phyloP scores from a whole-genome alignment of 345 rosid species.

The Populus alba region DNA sequence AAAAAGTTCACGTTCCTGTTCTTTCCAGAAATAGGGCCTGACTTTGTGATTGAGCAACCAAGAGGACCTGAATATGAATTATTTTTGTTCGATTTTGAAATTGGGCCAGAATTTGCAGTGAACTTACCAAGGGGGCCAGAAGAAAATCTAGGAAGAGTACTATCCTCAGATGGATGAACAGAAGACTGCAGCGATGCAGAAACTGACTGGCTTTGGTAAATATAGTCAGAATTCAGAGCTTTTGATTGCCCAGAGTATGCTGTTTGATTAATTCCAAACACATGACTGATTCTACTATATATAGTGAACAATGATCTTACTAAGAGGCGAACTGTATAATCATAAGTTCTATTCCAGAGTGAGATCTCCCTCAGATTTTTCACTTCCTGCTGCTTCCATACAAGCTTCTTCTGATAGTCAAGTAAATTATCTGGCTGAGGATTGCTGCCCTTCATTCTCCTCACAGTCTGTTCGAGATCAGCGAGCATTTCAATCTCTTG shows the following conservation, averaged over 20 bases:
- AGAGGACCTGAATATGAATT: constrained; percentile 88
- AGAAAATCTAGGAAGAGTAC: constrained; percentile 57
- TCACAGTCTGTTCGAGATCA: constrained; percentile 73
- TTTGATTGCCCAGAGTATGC: constrained; percentile 43
- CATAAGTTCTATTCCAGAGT: constrained; percentile 83
- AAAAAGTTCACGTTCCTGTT: constrained; percentile 41
- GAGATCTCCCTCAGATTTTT: constrained; percentile 67
- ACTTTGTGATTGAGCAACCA: constrained; percentile 40
- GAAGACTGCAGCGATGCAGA: constrained; percentile 58
- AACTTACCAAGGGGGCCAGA: constrained; percentile 73
- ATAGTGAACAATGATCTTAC: constrained; percentile 81
- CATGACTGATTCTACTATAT: constrained; percentile 54
- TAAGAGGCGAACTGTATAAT: constrained; percentile 64
- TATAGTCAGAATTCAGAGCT: constrained; percentile 47
- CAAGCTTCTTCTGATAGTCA: constrained; percentile 69
- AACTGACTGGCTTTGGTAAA: constrained; percentile 62
- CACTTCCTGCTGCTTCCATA: constrained; percentile 85
- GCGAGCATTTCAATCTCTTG: constrained; percentile 90
- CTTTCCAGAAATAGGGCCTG: constrained; percentile 45
- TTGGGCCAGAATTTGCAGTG: constrained; percentile 45
- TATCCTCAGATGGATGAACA: constrained; percentile 48
- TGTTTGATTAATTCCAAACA: constrained; percentile 56
- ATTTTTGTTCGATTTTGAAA: constrained; percentile 41
- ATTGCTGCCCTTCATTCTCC: constrained; percentile 60
- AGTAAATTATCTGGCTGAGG: constrained; percentile 53